phyloP scores from a whole-genome alignment of 2,329 filamentous ascomycete species.

The Ceratocystis smalleyi region DNA sequence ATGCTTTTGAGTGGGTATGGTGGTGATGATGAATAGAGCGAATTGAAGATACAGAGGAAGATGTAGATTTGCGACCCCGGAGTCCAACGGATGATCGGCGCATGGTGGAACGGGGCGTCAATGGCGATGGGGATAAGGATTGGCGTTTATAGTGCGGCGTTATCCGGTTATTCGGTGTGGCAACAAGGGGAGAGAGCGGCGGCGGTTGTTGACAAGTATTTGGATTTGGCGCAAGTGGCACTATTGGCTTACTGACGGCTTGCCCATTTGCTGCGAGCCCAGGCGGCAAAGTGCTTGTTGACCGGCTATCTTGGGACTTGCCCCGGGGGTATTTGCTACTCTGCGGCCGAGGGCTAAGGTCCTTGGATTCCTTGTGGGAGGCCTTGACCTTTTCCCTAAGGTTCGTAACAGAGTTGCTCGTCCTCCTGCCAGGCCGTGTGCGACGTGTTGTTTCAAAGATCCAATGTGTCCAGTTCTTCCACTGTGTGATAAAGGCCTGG shows the following conservation, averaged over 20 bases:
- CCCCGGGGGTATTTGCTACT: slow-evolving; percentile 34
- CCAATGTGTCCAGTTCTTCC: slow-evolving; percentile 51
- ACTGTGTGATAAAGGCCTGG: slow-evolving; percentile 42
- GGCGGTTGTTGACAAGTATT: slow-evolving; percentile 6
- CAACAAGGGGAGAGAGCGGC: slow-evolving; percentile 10
- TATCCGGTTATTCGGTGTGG: slow-evolving; percentile 12
- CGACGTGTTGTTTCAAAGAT: slow-evolving; percentile 43
- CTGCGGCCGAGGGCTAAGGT: slow-evolving; percentile 42
- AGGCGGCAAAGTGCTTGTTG: slow-evolving; percentile 34
- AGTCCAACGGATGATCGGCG: slow-evolving; percentile 70
- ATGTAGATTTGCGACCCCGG: slow-evolving; percentile 85
- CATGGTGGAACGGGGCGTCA: slow-evolving; percentile 77
- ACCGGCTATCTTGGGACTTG: slow-evolving; percentile 17
- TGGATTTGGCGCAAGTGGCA: slow-evolving; percentile 13
- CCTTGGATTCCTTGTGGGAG: slow-evolving; percentile 25
- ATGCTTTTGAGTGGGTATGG: slow-evolving; percentile 84
- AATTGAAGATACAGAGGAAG: slow-evolving; percentile 83
- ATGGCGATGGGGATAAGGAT: slow-evolving; percentile 69
- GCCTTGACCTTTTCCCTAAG: slow-evolving; percentile 34
- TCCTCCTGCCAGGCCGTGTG: slow-evolving; percentile 34
- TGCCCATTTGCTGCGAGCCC: slow-evolving; percentile 39
- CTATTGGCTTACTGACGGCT: slow-evolving; percentile 21
- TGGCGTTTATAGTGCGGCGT: slow-evolving; percentile 45
- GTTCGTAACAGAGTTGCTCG: slow-evolving; percentile 45
- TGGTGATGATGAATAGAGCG: slow-evolving; percentile 78